Conservation (phyloP, 2,329 filamentous ascomycete genomes). For the Rutstroemia sp. region DNA sequence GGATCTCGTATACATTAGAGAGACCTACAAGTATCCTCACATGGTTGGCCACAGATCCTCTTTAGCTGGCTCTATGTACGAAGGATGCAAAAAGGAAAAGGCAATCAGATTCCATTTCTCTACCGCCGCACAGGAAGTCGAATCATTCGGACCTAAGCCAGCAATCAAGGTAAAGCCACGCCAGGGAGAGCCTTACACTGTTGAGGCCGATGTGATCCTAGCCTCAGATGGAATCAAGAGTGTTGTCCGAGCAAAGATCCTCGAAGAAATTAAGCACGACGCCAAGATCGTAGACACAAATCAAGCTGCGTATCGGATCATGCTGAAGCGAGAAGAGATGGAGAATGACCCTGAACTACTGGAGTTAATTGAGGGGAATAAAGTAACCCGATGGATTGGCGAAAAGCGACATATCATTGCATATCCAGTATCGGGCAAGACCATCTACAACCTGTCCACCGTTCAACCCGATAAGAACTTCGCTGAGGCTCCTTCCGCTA, state of each 20-base stretch:
- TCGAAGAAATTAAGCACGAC: conserved; percentile 37
- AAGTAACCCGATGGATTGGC: conserved; percentile 69
- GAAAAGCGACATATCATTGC: conserved; percentile 70
- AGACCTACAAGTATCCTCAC: conserved; percentile 49
- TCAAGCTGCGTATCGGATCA: conserved; percentile 73
- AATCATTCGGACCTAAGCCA: conserved; percentile 51
- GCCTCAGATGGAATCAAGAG: conserved; percentile 52
- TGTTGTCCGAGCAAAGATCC: conserved; percentile 42
- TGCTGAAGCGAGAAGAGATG: conserved; percentile 64
- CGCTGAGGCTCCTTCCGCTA: conserved; percentile 47
- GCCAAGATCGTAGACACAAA: conserved; percentile 58
- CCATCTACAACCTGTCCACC: conserved; percentile 57
- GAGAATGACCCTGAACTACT: conserved; percentile 50
- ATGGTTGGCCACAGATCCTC: conserved; percentile 73
- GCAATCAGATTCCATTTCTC: conserved; percentile 64
- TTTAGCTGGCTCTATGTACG: conserved; percentile 60
- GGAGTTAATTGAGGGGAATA: conserved; percentile 55
- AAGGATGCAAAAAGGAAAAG: conserved; percentile 57
- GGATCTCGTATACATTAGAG: conserved; percentile 56
- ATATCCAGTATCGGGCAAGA: conserved; percentile 63
- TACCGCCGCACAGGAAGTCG: conserved; percentile 46
- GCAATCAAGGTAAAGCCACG: conserved; percentile 53
- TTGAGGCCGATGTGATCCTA: conserved; percentile 47
- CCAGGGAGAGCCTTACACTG: conserved; percentile 39
- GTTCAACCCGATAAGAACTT: conserved; percentile 56